Percentiles rank a stretch among this genome's conserved stretches.
These are phyloP conservation scores for Chenopodium album DNA, from an alignment of 148 eudicot species.

Conservation along the genomic window DNA sequence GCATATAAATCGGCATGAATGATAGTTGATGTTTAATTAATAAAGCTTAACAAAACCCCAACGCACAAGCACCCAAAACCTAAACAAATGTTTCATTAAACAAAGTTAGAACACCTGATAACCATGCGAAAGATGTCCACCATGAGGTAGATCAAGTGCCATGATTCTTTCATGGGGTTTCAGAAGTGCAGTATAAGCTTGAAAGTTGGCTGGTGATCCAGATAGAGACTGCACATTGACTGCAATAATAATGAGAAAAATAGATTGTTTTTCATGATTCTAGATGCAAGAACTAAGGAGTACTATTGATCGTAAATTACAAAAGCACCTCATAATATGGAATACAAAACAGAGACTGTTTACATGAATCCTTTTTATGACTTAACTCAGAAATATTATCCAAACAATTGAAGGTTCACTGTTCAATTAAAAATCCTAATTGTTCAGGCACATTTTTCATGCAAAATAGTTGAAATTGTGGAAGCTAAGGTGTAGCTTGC, in stretches of 20 bases:
- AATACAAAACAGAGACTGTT: neutral
- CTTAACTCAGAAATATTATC: neutral
- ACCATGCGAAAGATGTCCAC: conserved; percentile 99
- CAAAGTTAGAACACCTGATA: conserved; percentile 67
- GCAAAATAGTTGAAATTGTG: neutral
- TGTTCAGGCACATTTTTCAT: neutral
- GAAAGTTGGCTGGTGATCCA: conserved; percentile 97
- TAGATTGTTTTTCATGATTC: conserved; percentile 6
- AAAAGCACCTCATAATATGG: neutral
- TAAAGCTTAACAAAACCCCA: neutral
- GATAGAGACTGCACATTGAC: conserved; percentile 98
- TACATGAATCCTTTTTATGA: neutral
- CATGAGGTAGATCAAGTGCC: conserved; percentile 99
- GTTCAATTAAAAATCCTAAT: neutral
- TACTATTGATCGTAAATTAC: no score
- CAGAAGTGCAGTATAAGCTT: conserved; percentile 90
- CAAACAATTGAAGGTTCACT: no score
- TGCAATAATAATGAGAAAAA: conserved; percentile 38
- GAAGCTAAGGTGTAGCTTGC: neutral
- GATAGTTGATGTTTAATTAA: neutral
- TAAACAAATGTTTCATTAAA: neutral
- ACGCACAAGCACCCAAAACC: neutral
- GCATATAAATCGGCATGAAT: neutral
- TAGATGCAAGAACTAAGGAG: neutral
- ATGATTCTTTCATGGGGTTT: conserved; percentile 99